Evolutionary conservation across 2,329 filamentous ascomycete species (phyloP).

Genomic region (Talaromyces piceae): DNA sequence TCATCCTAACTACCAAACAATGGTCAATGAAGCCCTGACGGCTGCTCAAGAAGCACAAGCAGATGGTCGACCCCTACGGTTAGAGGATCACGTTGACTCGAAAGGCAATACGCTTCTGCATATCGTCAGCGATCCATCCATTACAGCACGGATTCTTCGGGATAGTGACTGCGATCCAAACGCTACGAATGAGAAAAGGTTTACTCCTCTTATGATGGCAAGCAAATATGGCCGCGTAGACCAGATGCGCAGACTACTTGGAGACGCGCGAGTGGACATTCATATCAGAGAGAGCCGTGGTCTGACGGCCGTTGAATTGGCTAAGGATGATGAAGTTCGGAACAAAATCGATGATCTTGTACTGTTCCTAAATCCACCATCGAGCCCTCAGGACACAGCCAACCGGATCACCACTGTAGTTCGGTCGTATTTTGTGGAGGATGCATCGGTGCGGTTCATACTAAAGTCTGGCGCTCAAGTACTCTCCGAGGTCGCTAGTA

Average conservation of each 20-base stretch:
- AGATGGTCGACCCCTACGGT: slow-evolving; percentile 71
- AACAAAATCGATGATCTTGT: slow-evolving; percentile 94
- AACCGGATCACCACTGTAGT: slow-evolving; percentile 87
- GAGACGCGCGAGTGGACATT: slow-evolving; percentile 79
- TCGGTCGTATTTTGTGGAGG: slow-evolving; percentile 92
- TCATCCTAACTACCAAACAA: slow-evolving; percentile 73
- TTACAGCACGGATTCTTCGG: slow-evolving; percentile 68
- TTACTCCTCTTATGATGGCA: slow-evolving; percentile 94
- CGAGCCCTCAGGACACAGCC: slow-evolving; percentile 53
- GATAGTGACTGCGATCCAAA: slow-evolving; percentile 94
- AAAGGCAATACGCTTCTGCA: slow-evolving; percentile 96
- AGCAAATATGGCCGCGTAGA: slow-evolving; percentile 97
- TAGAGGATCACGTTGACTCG: slow-evolving; percentile 85
- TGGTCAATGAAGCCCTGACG: slow-evolving; percentile 76
- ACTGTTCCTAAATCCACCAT: slow-evolving; percentile 61
- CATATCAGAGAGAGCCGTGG: slow-evolving; percentile 78
- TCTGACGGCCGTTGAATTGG: slow-evolving; percentile 87
- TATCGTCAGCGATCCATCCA: slow-evolving; percentile 77
- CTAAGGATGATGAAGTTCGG: slow-evolving; percentile 94
- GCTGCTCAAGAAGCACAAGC: slow-evolving; percentile 67
- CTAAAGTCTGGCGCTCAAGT: slow-evolving; percentile 85
- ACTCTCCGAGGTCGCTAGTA: slow-evolving; percentile 19
- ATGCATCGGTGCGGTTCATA: slow-evolving; percentile 85
- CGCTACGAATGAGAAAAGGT: slow-evolving; percentile 86
- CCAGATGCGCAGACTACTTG: slow-evolving; percentile 80